Conservation (phyloP, 495 filamentous ascomycete species). For the Aspergillus olivimuriae region DNA sequence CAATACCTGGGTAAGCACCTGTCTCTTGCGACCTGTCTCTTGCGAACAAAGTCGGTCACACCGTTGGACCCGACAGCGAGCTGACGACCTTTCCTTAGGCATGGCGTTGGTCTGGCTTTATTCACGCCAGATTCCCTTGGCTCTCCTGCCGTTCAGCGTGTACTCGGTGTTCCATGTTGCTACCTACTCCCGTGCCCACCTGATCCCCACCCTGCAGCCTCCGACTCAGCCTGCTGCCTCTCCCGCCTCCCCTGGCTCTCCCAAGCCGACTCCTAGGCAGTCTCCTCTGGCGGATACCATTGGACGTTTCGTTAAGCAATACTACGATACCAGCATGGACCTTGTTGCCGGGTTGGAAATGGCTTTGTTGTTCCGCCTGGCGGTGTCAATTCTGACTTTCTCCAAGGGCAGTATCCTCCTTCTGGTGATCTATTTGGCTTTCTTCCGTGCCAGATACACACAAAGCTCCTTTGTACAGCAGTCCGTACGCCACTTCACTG, state of each 20-base stretch:
- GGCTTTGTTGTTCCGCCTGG: slow-evolving; percentile 72
- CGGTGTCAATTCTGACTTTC: slow-evolving; percentile 75
- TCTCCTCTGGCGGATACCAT: slow-evolving; percentile 73
- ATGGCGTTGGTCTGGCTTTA: slow-evolving; percentile 97
- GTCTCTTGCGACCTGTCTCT: not conserved
- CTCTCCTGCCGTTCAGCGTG: slow-evolving; percentile 88
- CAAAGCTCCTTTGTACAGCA: slow-evolving; percentile 89
- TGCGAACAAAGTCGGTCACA: not conserved
- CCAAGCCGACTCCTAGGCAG: slow-evolving; percentile 54
- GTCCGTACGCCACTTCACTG: slow-evolving; percentile 64
- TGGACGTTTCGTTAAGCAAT: slow-evolving; percentile 90
- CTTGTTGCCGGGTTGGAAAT: slow-evolving; percentile 73
- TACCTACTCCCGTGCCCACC: slow-evolving; percentile 56
- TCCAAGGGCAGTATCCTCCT: slow-evolving; percentile 86
- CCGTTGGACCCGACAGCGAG: not conserved
- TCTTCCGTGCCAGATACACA: slow-evolving; percentile 82
- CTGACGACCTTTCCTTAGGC: slow-evolving; percentile 41
- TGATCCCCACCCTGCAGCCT: slow-evolving; percentile 47
- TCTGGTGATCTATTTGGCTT: slow-evolving; percentile 75
- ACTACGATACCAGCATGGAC: slow-evolving; percentile 88
- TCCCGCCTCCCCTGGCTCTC: slow-evolving; percentile 43
- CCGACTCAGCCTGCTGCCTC: slow-evolving; percentile 40
- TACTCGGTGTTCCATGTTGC: slow-evolving; percentile 98
- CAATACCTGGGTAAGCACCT: slow-evolving; percentile 81
- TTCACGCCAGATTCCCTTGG: slow-evolving; percentile 78